Evolutionary conservation across 1,284 basidiomycete species (phyloP), one percentile per base, ranked within the genome.

Genomic region (Hypsizygus ulmarius): DNA sequence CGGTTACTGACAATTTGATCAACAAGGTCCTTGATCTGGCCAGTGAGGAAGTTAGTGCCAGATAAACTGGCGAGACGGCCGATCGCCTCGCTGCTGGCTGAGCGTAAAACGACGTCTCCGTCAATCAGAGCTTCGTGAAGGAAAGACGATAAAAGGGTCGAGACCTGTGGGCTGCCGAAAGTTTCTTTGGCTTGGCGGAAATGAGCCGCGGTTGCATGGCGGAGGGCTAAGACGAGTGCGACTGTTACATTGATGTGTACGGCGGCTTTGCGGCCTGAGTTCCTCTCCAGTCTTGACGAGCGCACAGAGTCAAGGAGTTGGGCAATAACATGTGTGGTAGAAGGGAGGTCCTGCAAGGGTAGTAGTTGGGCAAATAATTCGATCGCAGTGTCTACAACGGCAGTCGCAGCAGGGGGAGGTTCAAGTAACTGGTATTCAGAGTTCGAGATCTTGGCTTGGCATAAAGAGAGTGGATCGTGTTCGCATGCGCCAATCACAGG

Each of bases 1-100:
- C 95, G 89, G 65, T 99, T 97, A 66, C 80, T 92, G 51, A 99
- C 93, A n/a, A 99, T 90, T 61, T 95, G 90, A 59, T 97, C 92
- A 5, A 99, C 93, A 8, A 97, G 77, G 59, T 84, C 86, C 64
- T 97, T 97, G 53, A 95, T 88, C 66, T 97, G 91, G 25, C 77
- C 80, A 0, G 92, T 90, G 45, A 98, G 74, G 71, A 95, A 96
- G 35, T 79, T 82, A 5, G 87, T 93, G 12, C 89, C 93, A 0
- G 90, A 91, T 10, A 97, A 72, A 50, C 84, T 87, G 1, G 91
- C 88, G 2, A 99, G 71, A 18, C 91, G 82, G 12, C 97, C 97
- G 56, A 98, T 85, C 0, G 90, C 84, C 66, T 97, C 94, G 54
- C 92, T 94, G n/a, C 89, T 85, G 0, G 87, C 83, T 15, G 78